A percentile compares a stretch with the other conserved stretches of the same genome.
phyloP scores from a whole-genome alignment of 2,329 filamentous ascomycete species.

The Colletotrichum sp. region DNA sequence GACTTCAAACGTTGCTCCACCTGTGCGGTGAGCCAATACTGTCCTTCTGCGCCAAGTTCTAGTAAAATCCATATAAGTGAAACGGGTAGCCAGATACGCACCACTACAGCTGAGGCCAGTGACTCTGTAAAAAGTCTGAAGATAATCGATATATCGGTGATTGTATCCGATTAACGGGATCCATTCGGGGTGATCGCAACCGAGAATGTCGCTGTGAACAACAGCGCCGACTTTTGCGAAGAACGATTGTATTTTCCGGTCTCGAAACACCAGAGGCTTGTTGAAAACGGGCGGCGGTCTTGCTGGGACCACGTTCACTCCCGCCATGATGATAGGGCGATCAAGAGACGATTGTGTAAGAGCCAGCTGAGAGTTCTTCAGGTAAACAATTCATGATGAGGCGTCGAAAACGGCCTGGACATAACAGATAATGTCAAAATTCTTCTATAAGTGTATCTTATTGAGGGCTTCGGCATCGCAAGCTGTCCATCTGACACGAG shows the following conservation, averaged over 20 bases:
- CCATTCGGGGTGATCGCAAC: neutral
- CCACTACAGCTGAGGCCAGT: neutral
- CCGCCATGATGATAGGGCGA: neutral
- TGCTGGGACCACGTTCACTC: neutral
- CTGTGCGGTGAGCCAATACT: neutral
- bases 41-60: neutral
- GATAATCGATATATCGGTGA: neutral
- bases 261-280: neutral
- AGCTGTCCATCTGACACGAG: neutral
- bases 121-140: neutral
- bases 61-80: neutral
- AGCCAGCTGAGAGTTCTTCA: neutral
- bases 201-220: neutral
- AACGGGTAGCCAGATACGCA: neutral
- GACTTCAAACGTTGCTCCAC: neutral
- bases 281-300: neutral
- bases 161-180: neutral
- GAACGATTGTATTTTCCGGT: neutral
- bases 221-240: neutral
- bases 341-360: neutral
- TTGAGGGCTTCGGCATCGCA: neutral
- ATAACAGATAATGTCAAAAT: accelerated
- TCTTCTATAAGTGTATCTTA: neutral
- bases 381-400: neutral
- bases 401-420: neutral